Conservation (phyloP, 257 asterid genomes). For the Solanum ossicruentum region DNA sequence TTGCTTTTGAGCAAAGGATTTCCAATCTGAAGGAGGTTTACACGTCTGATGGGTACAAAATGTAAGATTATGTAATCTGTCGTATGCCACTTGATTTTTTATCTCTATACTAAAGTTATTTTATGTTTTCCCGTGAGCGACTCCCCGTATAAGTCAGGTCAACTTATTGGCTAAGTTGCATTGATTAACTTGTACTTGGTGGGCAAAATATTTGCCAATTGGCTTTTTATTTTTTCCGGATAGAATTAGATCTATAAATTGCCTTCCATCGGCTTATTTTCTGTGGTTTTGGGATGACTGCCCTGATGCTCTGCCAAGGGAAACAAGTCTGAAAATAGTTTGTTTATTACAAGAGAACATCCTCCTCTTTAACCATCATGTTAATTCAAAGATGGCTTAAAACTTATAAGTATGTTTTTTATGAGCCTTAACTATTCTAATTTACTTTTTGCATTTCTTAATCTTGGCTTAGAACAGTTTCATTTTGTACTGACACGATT, state of each 20-base stretch:
- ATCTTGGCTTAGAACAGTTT: neutral
- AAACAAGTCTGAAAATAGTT: neutral
- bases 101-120: neutral
- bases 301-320: neutral
- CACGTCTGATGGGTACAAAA: conserved; percentile 73
- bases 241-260: neutral
- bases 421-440: neutral
- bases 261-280: neutral
- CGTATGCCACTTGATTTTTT: neutral
- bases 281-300: neutral
- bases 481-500: neutral
- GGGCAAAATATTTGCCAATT: neutral
- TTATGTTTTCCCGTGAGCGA: neutral
- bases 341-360: neutral
- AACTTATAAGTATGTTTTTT: neutral
- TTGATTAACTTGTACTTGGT: neutral
- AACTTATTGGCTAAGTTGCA: neutral
- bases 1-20: conserved; percentile 63
- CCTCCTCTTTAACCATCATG: neutral
- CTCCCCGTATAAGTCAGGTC: neutral
- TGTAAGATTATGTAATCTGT: conserved; percentile 35
- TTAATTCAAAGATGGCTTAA: neutral
- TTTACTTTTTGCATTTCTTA: neutral
- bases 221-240: neutral
- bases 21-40: conserved; percentile 77